phyloP scores from a whole-genome alignment of 176 grass and related monocot species.

The Rhynchospora breviuscula region DNA sequence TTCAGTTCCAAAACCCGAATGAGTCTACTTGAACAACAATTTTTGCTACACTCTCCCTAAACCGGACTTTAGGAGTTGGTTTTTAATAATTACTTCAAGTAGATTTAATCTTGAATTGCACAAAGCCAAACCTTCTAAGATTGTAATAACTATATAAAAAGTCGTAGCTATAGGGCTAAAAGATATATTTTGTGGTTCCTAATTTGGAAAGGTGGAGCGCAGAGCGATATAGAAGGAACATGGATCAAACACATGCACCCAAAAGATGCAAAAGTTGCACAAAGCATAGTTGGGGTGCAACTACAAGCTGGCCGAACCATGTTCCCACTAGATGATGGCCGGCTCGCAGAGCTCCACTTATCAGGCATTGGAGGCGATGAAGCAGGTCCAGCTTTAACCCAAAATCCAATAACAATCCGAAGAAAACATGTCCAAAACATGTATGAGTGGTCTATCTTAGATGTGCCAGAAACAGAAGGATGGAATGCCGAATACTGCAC shows the following conservation, averaged over 20 bases:
- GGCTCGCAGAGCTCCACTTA: conserved; percentile 86
- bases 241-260: conserved; percentile 81
- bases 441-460: conserved; percentile 92
- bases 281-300: conserved; percentile 48
- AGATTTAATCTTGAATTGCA: not conserved
- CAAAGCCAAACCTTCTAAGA: not conserved
- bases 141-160: not conserved
- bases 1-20: too few species aligned
- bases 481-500: conserved; percentile 98
- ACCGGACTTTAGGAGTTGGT: not conserved
- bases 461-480: conserved; percentile 90
- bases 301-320: conserved; percentile 66
- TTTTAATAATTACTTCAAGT: not conserved
- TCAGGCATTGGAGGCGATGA: conserved; percentile 59
- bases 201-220: conserved; percentile 43
- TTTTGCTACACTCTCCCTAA: not conserved
- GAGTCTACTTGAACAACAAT: not conserved
- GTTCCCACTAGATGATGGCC: conserved; percentile 81
- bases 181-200: conserved; percentile 28
- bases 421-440: conserved; percentile 64
- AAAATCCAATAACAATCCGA: conserved; percentile 32
- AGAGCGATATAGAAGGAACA: conserved; percentile 46
- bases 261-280: conserved; percentile 65
- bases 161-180: conserved; percentile 13
- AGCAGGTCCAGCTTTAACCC: conserved; percentile 40